Evolutionary conservation across 2,329 filamentous ascomycete genomes (phyloP).

Genomic region (Stromatinia cepivora): DNA sequence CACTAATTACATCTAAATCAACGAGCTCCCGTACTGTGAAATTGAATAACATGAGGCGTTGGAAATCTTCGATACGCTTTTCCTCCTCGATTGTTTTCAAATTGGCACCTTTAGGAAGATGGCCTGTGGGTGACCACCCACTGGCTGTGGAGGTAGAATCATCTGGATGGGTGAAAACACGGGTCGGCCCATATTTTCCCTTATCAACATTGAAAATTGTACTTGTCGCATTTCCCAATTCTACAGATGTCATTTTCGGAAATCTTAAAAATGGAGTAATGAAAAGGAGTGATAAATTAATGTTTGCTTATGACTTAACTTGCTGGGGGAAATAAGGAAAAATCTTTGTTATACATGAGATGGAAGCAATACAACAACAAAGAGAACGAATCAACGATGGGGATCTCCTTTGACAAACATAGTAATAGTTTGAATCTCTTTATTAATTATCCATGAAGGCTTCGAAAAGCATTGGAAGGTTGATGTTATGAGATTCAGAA

Average conservation of each 20-base stretch:
- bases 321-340: not conserved
- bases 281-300: not conserved
- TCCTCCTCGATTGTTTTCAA: not conserved
- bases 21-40: conserved; percentile 15
- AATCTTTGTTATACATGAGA: not conserved
- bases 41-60: not conserved
- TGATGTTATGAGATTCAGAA: not conserved
- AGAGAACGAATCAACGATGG: not conserved
- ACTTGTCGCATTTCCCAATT: not conserved
- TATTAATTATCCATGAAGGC: not conserved
- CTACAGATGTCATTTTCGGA: not conserved
- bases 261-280: not conserved
- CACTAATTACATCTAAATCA: conserved; percentile 15
- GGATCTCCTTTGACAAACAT: not conserved
- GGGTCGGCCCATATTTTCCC: not conserved
- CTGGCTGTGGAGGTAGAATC: not conserved
- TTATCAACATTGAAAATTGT: conserved; percentile 6
- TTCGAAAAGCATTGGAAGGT: not conserved
- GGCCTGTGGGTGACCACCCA: conserved; percentile 12
- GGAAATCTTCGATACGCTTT: conserved; percentile 1
- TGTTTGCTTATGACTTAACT: not conserved
- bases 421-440: not conserved
- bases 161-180: not conserved
- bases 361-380: not conserved
- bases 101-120: not conserved